Evolutionary conservation across 306 rosid genomes (phyloP), one percentile per base, ranked within the genome.

Genomic region (Vigna reflexopilosa): DNA sequence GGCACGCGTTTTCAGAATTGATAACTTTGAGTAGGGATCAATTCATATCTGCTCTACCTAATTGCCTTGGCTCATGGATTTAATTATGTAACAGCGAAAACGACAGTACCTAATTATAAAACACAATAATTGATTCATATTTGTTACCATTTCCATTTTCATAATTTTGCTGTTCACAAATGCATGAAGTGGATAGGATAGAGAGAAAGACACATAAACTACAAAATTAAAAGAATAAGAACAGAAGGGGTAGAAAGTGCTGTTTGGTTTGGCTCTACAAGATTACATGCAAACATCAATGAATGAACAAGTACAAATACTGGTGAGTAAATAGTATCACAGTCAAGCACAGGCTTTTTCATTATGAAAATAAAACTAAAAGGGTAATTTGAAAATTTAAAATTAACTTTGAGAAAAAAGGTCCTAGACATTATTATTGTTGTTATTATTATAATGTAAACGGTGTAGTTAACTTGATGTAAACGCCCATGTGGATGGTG

Each of bases 401-500:
- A 36, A 36, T 6, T 36, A 36, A 36, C 8, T 36, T 36, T 36
- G 8, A 6, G 9, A 36, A 1, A 36, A 36, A 36, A 36, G 6
- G 8, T 36, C 7, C 8, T 36, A 36, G 42, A 6, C 9, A 36
- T 36, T 36, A 36, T 36, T 36, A 32, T 32, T 32, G 5, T 30
- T 30, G 32, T 30, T 32, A 32, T 4, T 32, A 34, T 7, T 65
- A 38, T 38, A 63, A n/a, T 20, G 38, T 70, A 72, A 82, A 71
- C 66, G 73, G 44, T 69, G 77, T 44, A 48, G 80, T 61, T 87
- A 80, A 82, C 80, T 82, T 89, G 70, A 72, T 85, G 86, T 77
- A 84, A 86, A 89, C 78, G 86, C 84, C 91, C 98, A 92, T 92
- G 95, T 92, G 98, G 90, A 82, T 78, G 75, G 88, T 85, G 96